Conservation (phyloP, 2,329 filamentous ascomycete species). For the Phyllachora maydis region DNA sequence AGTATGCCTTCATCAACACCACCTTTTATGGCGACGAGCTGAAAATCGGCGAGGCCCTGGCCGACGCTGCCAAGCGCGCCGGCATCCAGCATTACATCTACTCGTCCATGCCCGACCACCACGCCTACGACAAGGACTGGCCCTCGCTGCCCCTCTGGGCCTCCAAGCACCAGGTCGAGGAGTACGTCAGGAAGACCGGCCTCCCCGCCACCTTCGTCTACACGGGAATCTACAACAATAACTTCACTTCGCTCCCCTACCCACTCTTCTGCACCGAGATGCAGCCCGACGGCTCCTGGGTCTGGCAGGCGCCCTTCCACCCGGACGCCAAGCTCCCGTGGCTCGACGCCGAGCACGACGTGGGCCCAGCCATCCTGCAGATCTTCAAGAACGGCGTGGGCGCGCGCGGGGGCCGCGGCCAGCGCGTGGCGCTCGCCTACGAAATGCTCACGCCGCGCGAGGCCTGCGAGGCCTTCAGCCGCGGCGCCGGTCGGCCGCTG, state of each 20-base stretch:
- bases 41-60: conserved; percentile 69
- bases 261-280: conserved; percentile 92
- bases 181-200: conserved; percentile 66
- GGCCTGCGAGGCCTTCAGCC: conserved; percentile 61
- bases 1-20: conserved; percentile 93
- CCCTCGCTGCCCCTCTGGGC: conserved; percentile 78
- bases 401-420: conserved; percentile 58
- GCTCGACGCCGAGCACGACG: conserved; percentile 91
- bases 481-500: conserved; percentile 59
- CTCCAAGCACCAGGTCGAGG: conserved; percentile 80
- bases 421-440: conserved; percentile 71
- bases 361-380: conserved; percentile 78
- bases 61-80: conserved; percentile 70
- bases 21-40: conserved; percentile 93
- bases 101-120: conserved; percentile 92
- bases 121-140: conserved; percentile 56
- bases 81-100: conserved; percentile 86
- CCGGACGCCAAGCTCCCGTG: conserved; percentile 77
- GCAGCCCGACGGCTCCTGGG: conserved; percentile 64
- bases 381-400: conserved; percentile 83
- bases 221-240: conserved; percentile 97
- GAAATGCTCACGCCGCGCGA: conserved; percentile 70
- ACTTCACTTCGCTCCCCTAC: conserved; percentile 84
- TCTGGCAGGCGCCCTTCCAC: conserved; percentile 88
- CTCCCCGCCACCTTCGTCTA: conserved; percentile 86